Percentiles rank a stretch among this genome's conserved stretches.
These are phyloP conservation scores for Xylaria acuta DNA, from an alignment of 495 filamentous ascomycete genomes.

Conservation along the genomic window DNA sequence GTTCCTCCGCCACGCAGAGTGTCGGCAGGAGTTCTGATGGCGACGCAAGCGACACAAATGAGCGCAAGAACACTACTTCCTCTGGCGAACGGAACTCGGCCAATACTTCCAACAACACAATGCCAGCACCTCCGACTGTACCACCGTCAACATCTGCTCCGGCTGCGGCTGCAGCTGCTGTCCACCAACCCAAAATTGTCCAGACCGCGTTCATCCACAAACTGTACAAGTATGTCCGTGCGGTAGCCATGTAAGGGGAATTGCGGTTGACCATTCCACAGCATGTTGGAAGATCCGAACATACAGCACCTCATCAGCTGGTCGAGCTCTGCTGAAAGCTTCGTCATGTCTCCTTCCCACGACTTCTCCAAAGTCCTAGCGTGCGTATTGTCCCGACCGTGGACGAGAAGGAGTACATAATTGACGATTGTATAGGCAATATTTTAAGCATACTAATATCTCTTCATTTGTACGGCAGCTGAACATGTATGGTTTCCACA, in stretches of 20 bases:
- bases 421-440: constrained; percentile 64
- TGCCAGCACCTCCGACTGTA: constrained; percentile 24
- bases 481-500: constrained; percentile 99
- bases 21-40: constrained; percentile 54
- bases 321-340: constrained; percentile 92
- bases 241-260: constrained; percentile 14
- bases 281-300: constrained; percentile 92
- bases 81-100: constrained; percentile 40
- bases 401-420: constrained; percentile 28
- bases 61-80: constrained; percentile 36
- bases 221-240: constrained; percentile 84
- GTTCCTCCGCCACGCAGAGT: constrained; percentile 49
- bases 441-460: constrained; percentile 99
- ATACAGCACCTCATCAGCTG: constrained; percentile 97
- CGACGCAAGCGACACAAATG: constrained; percentile 48
- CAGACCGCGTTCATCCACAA: constrained; percentile 99
- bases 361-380: constrained; percentile 99
- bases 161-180: constrained; percentile 78
- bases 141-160: constrained; percentile 41
- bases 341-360: constrained; percentile 95
- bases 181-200: constrained; percentile 95
- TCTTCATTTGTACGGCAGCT: constrained; percentile 97
- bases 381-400: constrained; percentile 60
- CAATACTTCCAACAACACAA: constrained; percentile 35
- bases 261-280: constrained; percentile 55